phyloP scores from a whole-genome alignment of 2,329 filamentous ascomycete genomes.

The Ophiostoma fasciatum region DNA sequence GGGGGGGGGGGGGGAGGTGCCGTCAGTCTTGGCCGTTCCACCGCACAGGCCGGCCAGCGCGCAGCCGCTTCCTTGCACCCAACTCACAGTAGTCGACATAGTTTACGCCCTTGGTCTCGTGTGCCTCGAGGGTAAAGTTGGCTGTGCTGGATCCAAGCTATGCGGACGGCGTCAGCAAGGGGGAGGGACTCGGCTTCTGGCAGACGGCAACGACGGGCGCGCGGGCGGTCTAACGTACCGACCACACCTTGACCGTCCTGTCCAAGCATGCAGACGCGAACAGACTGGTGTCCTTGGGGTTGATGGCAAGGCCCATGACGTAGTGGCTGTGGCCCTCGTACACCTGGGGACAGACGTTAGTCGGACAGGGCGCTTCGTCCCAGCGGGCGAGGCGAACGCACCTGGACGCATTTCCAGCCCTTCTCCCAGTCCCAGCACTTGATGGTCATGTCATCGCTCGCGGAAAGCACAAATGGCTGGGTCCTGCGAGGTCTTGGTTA shows the following conservation, averaged over 20 bases:
- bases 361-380: no score
- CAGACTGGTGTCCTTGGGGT: slow-evolving; percentile 90
- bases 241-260: slow-evolving; percentile 61
- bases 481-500: slow-evolving; percentile 29
- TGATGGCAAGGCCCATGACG: slow-evolving; percentile 92
- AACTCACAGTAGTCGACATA: slow-evolving; percentile 66
- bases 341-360: no score
- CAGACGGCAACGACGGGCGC: no score
- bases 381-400: no score
- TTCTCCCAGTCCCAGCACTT: slow-evolving; percentile 99
- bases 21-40: no score
- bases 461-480: slow-evolving; percentile 89
- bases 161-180: no score
- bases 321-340: slow-evolving; percentile 92
- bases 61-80: no score
- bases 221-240: slow-evolving; percentile 25
- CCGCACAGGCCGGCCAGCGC: no score
- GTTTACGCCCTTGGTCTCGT: slow-evolving; percentile 95
- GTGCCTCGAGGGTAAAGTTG: slow-evolving; percentile 93
- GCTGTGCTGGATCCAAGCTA: slow-evolving; percentile 80
- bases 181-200: no score
- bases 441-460: slow-evolving; percentile 96
- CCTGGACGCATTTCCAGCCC: slow-evolving; percentile 92
- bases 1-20: no score
- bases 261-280: slow-evolving; percentile 91